Percentiles rank a stretch among this genome's conserved stretches.
Evolutionary conservation across 495 filamentous ascomycete genomes (phyloP).

Genomic region (Lindgomyces ingoldianus): DNA sequence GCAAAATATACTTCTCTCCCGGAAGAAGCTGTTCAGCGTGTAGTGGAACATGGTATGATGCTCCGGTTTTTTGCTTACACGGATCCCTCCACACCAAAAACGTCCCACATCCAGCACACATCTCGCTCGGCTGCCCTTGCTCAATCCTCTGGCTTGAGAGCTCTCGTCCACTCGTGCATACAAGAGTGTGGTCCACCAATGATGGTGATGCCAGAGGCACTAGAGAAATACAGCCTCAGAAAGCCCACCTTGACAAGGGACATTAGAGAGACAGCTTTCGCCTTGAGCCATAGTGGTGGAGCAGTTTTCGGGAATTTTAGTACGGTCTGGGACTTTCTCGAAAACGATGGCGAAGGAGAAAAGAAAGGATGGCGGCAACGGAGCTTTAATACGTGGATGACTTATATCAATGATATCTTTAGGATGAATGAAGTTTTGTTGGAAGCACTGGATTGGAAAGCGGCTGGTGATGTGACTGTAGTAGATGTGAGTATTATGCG

Average conservation of each 20-base stretch:
- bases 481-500: constrained; percentile 39
- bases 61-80: constrained; percentile 24
- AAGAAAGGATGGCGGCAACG: constrained; percentile 29
- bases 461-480: constrained; percentile 24
- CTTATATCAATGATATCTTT: constrained; percentile 19
- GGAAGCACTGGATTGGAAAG: constrained; percentile 21
- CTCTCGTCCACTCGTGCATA: constrained; percentile 9
- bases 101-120: constrained; percentile 21
- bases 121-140: constrained; percentile 18
- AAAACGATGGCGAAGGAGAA: constrained; percentile 12
- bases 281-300: constrained; percentile 7
- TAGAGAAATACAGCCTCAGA: constrained; percentile 12
- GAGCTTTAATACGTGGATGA: constrained; percentile 22
- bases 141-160: background rate
- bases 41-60: constrained; percentile 21
- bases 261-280: constrained; percentile 12
- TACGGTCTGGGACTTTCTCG: constrained; percentile 6
- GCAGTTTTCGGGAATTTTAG: background rate
- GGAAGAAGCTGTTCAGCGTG: constrained; percentile 18
- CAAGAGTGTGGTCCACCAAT: constrained; percentile 14
- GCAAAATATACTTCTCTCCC: constrained; percentile 9
- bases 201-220: constrained; percentile 8
- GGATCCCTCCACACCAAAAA: constrained; percentile 1
- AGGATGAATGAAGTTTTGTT: constrained; percentile 16
- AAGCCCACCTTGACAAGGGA: constrained; percentile 6